Base-by-base conservation (phyloP, 2,329 filamentous ascomycete species). In the Dothistroma pini region DNA sequence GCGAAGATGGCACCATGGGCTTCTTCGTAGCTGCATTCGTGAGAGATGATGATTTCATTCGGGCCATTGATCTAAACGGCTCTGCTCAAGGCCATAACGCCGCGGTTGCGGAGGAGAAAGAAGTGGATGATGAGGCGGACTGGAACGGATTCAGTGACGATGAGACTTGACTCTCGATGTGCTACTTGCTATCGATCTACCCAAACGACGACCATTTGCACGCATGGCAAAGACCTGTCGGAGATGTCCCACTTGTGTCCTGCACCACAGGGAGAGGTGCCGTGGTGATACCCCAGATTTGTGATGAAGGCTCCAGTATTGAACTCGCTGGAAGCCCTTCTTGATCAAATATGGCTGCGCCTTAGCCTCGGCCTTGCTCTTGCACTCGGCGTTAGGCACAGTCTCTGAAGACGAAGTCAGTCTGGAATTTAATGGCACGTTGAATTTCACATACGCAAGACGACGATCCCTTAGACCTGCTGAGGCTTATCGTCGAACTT, bases 21-120 rank as follows among this genome's bases (percentile, higher is more conserved):
- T 97, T 99, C 76, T 99, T 99, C 69, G 90, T 97, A 21, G 91
- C 86, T n/a, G 91, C 84, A 0, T 96, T 99, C 75, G 83, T 91
- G 2, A 81, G 90, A 57, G 84, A 89, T 11, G 12, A 16, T 47
- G 22, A 32, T 29, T 22, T 31, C 47, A 19, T 19, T 19, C 57
- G 59, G 25, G 48, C 38, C 1, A 47, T n/a, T 32, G 2, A 44
- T n/a, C 41, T n/a, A n/a, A 38, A 61, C 21, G 53, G 52, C 1
- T 54, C 58, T n/a, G 59, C 22, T 3, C 55, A 50, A n/a, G 64
- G 63, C 7, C 69, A 73, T 1, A 73, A 72, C 1, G 77, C 78
- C 0, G 25, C 25, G 25, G 6, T 29, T 29, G 25, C 25, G 2
- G 25, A 3, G 25, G 25, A 29, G 25, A 6, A 29, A 29, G 16